Evolutionary conservation across 148 eudicot genomes (phyloP).

Genomic region (Silene latifolia): DNA sequence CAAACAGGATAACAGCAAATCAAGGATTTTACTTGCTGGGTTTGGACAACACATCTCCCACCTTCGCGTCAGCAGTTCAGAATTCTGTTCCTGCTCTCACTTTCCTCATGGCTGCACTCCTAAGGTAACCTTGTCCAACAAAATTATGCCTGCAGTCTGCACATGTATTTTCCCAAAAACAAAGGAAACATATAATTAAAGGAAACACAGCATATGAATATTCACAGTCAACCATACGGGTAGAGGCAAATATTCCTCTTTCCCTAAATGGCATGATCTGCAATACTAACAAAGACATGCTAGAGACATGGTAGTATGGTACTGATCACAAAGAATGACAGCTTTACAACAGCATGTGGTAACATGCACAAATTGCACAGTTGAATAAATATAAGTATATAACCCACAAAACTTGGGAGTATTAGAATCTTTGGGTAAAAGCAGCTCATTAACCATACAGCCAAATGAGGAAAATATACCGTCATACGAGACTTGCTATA

Average conservation of each 20-base stretch:
- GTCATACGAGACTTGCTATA: not conserved
- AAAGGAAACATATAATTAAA: not conserved
- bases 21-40: slow-evolving; percentile 99
- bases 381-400: not conserved
- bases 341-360: not conserved
- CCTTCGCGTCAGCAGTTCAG: slow-evolving; percentile 96
- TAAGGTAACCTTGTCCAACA: slow-evolving; percentile 41
- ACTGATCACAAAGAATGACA: too few species aligned
- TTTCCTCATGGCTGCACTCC: slow-evolving; percentile 85
- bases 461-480: too few species aligned
- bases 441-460: not conserved
- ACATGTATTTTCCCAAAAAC: not conserved
- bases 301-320: not conserved
- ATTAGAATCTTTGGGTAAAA: not conserved
- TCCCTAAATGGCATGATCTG: not conserved
- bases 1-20: slow-evolving; percentile 82
- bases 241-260: slow-evolving; percentile 11
- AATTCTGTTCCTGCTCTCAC: slow-evolving; percentile 98
- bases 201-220: slow-evolving; percentile 10
- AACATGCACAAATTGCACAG: slow-evolving; percentile 10
- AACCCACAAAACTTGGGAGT: too few species aligned
- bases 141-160: not conserved
- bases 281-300: not conserved
- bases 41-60: slow-evolving; percentile 90
- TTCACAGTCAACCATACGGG: slow-evolving; percentile 3